Base-by-base conservation (phyloP, 257 asterid genomes). In the Osmanthus fragrans region DNA sequence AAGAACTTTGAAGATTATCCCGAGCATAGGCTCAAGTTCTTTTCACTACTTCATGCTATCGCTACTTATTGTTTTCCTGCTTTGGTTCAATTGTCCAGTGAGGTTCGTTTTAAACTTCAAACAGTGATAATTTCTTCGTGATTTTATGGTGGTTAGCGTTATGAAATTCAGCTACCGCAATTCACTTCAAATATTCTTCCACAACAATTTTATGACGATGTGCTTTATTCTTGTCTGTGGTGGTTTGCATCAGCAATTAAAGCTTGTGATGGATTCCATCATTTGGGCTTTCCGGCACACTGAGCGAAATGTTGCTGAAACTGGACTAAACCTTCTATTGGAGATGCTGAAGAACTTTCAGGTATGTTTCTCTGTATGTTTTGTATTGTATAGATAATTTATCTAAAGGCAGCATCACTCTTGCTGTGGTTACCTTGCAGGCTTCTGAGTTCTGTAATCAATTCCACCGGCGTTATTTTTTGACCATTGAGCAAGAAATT, bases 211-310 rank as follows among this genome's bases (percentile, higher is more conserved):
- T 79, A 30, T 56, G 40, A n/a, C 21, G 45, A 72, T 60, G 2
- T 72, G 70, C n/a, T 79, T 36, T 29, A 76, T 79, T 67, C 70
- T 67, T 39, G 40, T 47, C 27, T 72, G 29, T 77, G n/a, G 36
- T 83, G 75, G 36, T 70, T 76, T 49, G 66, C 65, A 36, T 30
- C 96, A 96, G 98, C 98, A 96, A 92, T 87, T 96, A 76, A 96
- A 92, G 87, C 97, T 93, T 77, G 97, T 96, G 36, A 90, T 92
- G 96, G 99, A 96, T 87, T 96, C 99, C 71, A 96, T 96, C 69
- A 90, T 96, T 73, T 96, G 99, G 99, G 98, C 98, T 72, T 93
- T 96, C 91, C 97, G 99, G 73, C 99, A 96, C 82, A 96, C 98
- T 32, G 99, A 96, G 77, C 88, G 99, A 77, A 96, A 96, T 84